These are phyloP conservation scores for Candida sithepensis DNA, from an alignment of 805 yeast species.

Conservation along the genomic window DNA sequence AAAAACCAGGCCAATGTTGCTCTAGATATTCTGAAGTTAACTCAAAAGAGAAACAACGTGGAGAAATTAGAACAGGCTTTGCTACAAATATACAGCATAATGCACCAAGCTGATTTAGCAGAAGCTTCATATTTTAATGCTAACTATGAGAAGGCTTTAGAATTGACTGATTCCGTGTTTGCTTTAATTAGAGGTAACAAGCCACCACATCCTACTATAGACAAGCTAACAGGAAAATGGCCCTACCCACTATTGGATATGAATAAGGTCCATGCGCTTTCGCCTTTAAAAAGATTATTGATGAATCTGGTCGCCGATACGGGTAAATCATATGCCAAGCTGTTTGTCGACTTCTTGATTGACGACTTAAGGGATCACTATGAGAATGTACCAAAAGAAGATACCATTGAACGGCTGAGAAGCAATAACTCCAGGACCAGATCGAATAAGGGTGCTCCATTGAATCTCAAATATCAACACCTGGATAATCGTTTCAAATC, in stretches of 20 bases:
- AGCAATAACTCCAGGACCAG: conserved; percentile 11
- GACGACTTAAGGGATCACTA: conserved; percentile 61
- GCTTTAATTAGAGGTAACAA: conserved; percentile 53
- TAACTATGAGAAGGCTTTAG: conserved; percentile 52
- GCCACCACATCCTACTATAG: conserved; percentile 25
- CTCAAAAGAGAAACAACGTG: conserved; percentile 54
- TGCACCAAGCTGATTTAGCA: conserved; percentile 46
- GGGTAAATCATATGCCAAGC: conserved; percentile 61
- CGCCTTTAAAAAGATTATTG: conserved; percentile 48
- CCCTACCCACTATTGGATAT: conserved; percentile 42
- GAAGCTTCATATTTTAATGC: conserved; percentile 42
- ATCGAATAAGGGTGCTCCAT: conserved; percentile 2
- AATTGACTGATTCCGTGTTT: conserved; percentile 55
- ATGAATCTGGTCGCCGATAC: conserved; percentile 56
- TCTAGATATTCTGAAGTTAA: conserved; percentile 43
- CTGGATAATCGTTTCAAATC: conserved; percentile 34
- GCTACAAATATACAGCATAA: conserved; percentile 46
- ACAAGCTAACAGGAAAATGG: conserved; percentile 36
- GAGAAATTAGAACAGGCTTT: conserved; percentile 61
- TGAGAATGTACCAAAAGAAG: conserved; percentile 40
- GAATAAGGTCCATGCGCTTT: conserved; percentile 46
- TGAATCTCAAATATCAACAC: conserved; percentile 6
- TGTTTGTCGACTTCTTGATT: conserved; percentile 53
- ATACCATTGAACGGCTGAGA: conserved; percentile 49
- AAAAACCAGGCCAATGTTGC: conserved; percentile 48